A percentile compares a stretch with the other conserved stretches of the same genome.
These are phyloP conservation scores for Geotrichum restrictum DNA, from an alignment of 1,139 yeast genomes.

Conservation along the genomic window DNA sequence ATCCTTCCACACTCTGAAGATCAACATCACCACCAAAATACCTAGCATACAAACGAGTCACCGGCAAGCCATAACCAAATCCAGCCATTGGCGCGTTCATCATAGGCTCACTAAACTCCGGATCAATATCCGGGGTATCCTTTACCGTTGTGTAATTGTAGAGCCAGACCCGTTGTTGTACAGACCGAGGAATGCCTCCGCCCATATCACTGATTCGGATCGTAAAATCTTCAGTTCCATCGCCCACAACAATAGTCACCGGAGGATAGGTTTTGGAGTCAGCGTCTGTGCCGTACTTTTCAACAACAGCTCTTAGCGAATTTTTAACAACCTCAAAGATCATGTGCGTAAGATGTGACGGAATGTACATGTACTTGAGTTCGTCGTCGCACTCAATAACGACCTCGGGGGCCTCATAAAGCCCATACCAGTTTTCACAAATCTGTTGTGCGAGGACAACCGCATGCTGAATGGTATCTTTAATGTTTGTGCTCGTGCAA, in stretches of 20 bases:
- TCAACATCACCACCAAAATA: conserved; percentile 79
- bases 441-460: conserved; percentile 80
- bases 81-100: conserved; percentile 75
- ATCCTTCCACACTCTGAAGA: conserved; percentile 76
- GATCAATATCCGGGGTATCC: conserved; percentile 56
- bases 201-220: conserved; percentile 80
- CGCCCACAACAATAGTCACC: conserved; percentile 69
- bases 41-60: conserved; percentile 68
- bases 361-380: conserved; percentile 78
- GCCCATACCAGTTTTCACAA: conserved; percentile 79
- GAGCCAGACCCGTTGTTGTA: conserved; percentile 74
- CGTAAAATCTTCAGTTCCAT: conserved; percentile 76
- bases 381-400: conserved; percentile 66
- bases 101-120: conserved; percentile 50
- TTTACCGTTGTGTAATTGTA: conserved; percentile 74
- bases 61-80: conserved; percentile 76
- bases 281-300: conserved; percentile 50
- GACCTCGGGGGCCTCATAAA: conserved; percentile 76
- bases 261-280: conserved; percentile 56
- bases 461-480: conserved; percentile 76
- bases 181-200: conserved; percentile 76
- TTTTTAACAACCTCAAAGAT: conserved; percentile 77
- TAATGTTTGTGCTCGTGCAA: conserved; percentile 73
- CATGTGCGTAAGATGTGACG: conserved; percentile 85
- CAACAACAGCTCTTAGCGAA: conserved; percentile 81